Evolutionary conservation across 1,284 basidiomycete genomes (phyloP), one percentile per base, ranked within the genome.

Genomic region (Schizopora paradoxa): DNA sequence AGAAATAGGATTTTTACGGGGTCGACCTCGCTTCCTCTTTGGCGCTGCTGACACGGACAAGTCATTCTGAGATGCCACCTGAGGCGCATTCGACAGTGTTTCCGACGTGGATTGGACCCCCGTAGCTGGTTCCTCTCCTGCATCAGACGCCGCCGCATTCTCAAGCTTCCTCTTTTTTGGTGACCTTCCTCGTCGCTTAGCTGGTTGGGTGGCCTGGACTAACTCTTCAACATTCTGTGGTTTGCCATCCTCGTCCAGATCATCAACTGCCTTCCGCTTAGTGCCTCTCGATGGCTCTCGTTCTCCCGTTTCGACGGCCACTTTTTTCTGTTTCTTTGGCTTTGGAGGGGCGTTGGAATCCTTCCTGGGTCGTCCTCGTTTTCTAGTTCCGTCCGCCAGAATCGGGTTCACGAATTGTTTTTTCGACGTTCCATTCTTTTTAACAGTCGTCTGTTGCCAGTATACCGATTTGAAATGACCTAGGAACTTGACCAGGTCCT

Each of bases 401-500:
- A 56, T 50, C 53, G 41, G 58, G 39, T 55, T 59, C 22, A 25
- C 37, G 49, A 22, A 18, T 39, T 47, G 41, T 44, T 37, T 51
- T 37, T 32, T 44, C 43, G 27, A 49, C 54, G 16, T 47, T 47
- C 18, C 53, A 41, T 58, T 60, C 47, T 56, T 54, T 41, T 58
- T 57, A 16, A 43, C 33, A 33, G 51, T 42, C 29, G 51, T 58
- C 43, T 45, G 57, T 49, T 51, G 14, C 33, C 16, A 8, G 38
- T 21, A 39, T 37, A 19, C 38, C 11, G 32, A 11, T 51, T 69
- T 73, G 61, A 73, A 72, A 7, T 61, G 56, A 52, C 83, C 75
- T 48, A 81, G 71, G 54, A 73, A 75, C 10, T 55, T 55, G 28
- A 60, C 49, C 22, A 84, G 61, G 3, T 62, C 66, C 5, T 50